Evolutionary conservation across 108 stramenopile genomes (phyloP), one percentile per base, ranked within the genome.

Genomic region (Thalassiosira profunda): DNA sequence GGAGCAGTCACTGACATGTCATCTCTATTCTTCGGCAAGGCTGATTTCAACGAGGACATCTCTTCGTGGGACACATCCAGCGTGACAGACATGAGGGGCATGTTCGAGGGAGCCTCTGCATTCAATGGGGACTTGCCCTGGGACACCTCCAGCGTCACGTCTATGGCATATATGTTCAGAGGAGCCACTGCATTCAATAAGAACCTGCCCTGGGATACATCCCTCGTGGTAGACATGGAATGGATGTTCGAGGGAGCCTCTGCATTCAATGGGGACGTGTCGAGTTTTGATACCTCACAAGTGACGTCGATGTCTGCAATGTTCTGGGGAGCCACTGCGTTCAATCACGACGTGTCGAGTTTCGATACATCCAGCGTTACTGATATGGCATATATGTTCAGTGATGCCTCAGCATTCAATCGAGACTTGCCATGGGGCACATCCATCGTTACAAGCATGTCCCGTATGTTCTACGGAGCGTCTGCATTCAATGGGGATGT

Each of bases 51-150:
- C 41, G 58, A 59, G 58, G 58, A 59, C 41, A 52, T 59, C 11
- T 15, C 33, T 30, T 20, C 15, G 34, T 84, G 83, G 83, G 76
- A 82, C 55, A 56, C 58, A 3, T 73, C 71, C 14, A 44, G 59
- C 18, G 81, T 72, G 0, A 38, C 30, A 30, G 30, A 37, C 30
- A 41, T 77, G 49, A 21, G 61, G 28, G 54, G 38, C 11, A 75
- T 75, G 56, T 83, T 83, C 60, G 31, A 23, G 2, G 21, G 30
- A 18, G 61, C 57, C 10, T 7, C 5, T 2, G 33, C 15, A 26
- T 72, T 72, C 30, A 36, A 35, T 30, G 45, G 62, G 14, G 70
- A 66, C 57, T 56, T 72, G 5, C 23, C 15, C 28, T 84, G 83
- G 83, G 68, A 84, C 54, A 58, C 68, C 36, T 46, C 48, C 2